A percentile compares a stretch with the other conserved stretches of the same genome.
Evolutionary conservation across 495 filamentous ascomycete genomes (phyloP).

Genomic region (Talaromyces stipitatus): DNA sequence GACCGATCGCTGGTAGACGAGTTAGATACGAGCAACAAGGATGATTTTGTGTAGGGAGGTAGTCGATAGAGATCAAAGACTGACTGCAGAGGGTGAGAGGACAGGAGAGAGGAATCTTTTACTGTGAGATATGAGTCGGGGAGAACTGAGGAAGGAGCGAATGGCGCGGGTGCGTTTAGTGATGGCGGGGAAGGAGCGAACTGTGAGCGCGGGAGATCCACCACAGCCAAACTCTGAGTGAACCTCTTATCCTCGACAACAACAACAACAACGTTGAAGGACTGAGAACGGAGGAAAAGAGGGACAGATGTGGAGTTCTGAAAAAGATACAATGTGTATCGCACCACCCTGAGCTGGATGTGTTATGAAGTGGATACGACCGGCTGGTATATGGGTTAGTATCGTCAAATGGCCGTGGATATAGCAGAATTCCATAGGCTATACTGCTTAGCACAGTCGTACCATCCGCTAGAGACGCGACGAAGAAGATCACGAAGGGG

Average conservation of each 20-base stretch:
- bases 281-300: not conserved
- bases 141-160: constrained; percentile 8
- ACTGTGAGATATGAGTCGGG: not conserved
- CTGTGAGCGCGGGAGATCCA: constrained; percentile 14
- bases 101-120: constrained; percentile 5
- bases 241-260: not conserved
- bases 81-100: not conserved
- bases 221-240: not conserved
- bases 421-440: not conserved
- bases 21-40: not conserved
- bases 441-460: not conserved
- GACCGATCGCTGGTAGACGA: not conserved
- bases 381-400: not conserved
- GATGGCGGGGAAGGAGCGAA: constrained; percentile 16
- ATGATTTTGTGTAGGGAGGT: not conserved
- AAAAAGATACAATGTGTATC: not conserved
- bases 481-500: not conserved
- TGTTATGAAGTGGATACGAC: not conserved
- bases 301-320: not conserved
- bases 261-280: not conserved
- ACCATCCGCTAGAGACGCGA: not conserved
- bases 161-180: constrained; percentile 12
- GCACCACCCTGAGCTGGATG: not conserved
- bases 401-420: not conserved
- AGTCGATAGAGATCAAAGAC: not conserved